phyloP scores from a whole-genome alignment of 2,329 filamentous ascomycete genomes.

The Colletotrichum coccodes region DNA sequence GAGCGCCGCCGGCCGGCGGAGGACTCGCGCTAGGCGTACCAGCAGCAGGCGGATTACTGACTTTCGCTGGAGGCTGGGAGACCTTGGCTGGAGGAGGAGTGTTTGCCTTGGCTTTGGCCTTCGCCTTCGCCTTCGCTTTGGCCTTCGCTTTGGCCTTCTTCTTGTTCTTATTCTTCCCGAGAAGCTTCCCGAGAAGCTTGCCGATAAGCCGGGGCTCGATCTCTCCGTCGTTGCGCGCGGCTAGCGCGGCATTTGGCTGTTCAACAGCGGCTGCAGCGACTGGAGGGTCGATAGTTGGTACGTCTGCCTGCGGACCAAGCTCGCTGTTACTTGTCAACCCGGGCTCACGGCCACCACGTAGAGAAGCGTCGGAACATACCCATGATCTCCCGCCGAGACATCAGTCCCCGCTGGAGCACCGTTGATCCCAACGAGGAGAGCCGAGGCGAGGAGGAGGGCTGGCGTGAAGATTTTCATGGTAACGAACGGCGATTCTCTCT shows the following conservation, averaged over 20 bases:
- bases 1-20: not conserved
- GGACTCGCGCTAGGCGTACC: not conserved
- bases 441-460: slow-evolving; percentile 23
- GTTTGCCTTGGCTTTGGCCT: not conserved
- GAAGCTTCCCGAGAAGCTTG: not conserved
- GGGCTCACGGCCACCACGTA: not conserved
- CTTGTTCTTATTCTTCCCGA: slow-evolving; percentile 4
- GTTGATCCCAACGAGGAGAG: slow-evolving; percentile 28
- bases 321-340: not conserved
- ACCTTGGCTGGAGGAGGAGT: slow-evolving; percentile 1
- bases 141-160: not conserved
- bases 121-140: not conserved
- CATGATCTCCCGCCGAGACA: not conserved
- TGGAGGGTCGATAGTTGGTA: not conserved
- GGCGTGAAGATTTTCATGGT: slow-evolving; percentile 23
- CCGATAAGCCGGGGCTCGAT: not conserved
- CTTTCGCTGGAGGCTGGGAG: not conserved
- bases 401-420: slow-evolving; percentile 23
- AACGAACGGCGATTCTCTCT: not conserved
- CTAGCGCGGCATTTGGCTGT: slow-evolving; percentile 13
- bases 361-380: not conserved
- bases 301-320: slow-evolving; percentile 3
- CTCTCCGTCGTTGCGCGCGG: not conserved
- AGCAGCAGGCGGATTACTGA: not conserved
- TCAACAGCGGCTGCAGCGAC: slow-evolving; percentile 8